These are phyloP conservation scores for Malus domestica DNA, from an alignment of 306 rosid species.

Conservation along the genomic window DNA sequence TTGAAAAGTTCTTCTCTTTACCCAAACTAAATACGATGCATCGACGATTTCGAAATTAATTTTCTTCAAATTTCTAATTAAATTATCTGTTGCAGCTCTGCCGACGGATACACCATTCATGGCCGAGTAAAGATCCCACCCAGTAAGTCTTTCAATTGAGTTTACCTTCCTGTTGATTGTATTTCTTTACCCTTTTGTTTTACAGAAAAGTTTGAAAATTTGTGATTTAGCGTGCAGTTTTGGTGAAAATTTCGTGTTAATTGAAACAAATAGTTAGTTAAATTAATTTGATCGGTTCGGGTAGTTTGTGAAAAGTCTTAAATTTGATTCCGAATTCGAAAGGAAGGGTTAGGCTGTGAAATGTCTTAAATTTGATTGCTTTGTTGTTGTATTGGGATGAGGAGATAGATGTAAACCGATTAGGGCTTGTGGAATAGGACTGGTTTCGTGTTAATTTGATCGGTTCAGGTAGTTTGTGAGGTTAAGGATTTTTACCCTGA, in stretches of 20 bases:
- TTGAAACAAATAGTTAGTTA: neutral
- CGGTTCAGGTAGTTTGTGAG: slow-evolving; percentile 3
- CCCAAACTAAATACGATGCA: neutral
- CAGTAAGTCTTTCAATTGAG: slow-evolving; percentile 37
- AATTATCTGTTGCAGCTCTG: slow-evolving; percentile 32
- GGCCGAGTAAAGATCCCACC: slow-evolving; percentile 82
- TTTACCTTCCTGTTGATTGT: neutral
- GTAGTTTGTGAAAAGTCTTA: too few species aligned
- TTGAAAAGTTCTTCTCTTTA: slow-evolving; percentile 4
- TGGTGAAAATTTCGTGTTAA: neutral
- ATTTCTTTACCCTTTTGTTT: neutral
- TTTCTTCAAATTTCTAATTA: slow-evolving; percentile 1
- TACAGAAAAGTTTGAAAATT: neutral
- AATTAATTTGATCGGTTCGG: neutral
- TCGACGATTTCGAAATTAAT: neutral
- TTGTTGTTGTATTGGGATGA: neutral
- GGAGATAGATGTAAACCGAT: slow-evolving; percentile 1
- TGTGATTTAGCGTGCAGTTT: neutral
- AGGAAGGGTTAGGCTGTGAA: neutral
- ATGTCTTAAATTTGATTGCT: neutral
- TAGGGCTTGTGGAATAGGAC: slow-evolving; percentile 8
- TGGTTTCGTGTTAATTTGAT: slow-evolving; percentile 1
- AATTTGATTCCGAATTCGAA: neutral
- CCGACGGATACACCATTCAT: slow-evolving; percentile 71
- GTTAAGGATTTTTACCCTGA: neutral